These are phyloP conservation scores for Trichoderma simmonsii DNA, from an alignment of 2,329 filamentous ascomycete genomes.

Conservation along the genomic window DNA sequence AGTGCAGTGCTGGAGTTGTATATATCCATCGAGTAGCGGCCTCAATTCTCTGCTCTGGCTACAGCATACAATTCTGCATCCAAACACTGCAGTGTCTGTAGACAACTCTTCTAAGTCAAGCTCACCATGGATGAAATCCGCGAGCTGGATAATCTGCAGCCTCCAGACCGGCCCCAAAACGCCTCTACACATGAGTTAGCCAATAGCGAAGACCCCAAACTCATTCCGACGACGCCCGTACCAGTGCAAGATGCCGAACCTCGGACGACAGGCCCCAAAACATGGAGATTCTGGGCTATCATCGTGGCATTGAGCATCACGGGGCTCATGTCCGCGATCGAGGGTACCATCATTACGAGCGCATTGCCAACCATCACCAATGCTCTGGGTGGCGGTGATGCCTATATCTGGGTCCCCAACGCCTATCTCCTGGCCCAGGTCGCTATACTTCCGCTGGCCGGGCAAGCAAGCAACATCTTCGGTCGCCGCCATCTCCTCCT, in stretches of 20 bases:
- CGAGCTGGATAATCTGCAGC: background rate
- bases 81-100: background rate
- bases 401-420: slow-evolving; percentile 11
- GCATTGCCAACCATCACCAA: slow-evolving; percentile 46
- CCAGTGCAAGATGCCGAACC: background rate
- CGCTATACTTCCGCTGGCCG: slow-evolving; percentile 33
- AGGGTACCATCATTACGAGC: slow-evolving; percentile 54
- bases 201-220: background rate
- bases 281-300: slow-evolving; percentile 19
- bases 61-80: background rate
- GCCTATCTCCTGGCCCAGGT: slow-evolving; percentile 20
- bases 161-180: background rate
- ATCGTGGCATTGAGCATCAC: slow-evolving; percentile 23
- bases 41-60: background rate
- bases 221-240: background rate
- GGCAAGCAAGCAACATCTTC: slow-evolving; percentile 49
- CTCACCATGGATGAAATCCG: background rate
- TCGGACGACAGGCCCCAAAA: background rate
- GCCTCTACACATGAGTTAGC: background rate
- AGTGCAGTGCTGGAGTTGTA: background rate
- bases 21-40: background rate
- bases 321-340: slow-evolving; percentile 41
- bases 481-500: slow-evolving; percentile 46
- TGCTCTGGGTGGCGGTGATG: background rate
- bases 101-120: background rate